Base-by-base conservation (phyloP, 2,329 filamentous ascomycete genomes). In the Neofusicoccum umdonicola region DNA sequence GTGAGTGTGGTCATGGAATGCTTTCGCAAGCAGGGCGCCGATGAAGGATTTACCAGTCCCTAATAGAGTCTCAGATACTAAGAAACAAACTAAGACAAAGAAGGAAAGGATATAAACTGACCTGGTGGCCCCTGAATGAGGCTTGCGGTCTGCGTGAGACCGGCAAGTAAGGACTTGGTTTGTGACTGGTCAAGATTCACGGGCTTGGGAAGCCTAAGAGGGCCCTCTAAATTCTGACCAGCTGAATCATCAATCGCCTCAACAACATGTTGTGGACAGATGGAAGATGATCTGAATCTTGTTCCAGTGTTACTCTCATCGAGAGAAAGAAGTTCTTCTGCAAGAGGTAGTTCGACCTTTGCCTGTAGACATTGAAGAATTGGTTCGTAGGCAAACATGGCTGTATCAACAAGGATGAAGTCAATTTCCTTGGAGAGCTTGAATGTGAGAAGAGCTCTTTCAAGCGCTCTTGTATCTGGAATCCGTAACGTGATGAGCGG, bases 11-110 rank as follows among this genome's bases (percentile, higher is more conserved):
- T 84, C 71, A 19, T 87, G 75, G 0, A 93, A 71, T 0, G 80
- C 73, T 61, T 87, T 87, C 0, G 85, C 83, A 1, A 88, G 78
- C 2, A 90, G 76, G 0, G 89, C 86, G 0, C 90, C 90, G 2
- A 91, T 83, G 67, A 91, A 91, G 0, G 89, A 91, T 68, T 93
- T 93, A 1, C 90, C 90, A 0, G 89, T 93, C 0, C 88, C 87
- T 88, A 51, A 19, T 50, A 22, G 31, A 39, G 27, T 67, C 54
- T 67, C 54, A 63, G 57, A 31, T 31, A 31, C 27, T 2, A 31
- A 6, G 6, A 5, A 6, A 31, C 27, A 6, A 6, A 31, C 27
- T 31, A 7, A 6, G 27, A 31, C 27, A 5, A 31, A 39, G 52
- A 62, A 60, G 66, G 42, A 39, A 60, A 15, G 34, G 9, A 3